Base-by-base conservation (phyloP, 2,329 filamentous ascomycete species). In the Alternaria sp. region DNA sequence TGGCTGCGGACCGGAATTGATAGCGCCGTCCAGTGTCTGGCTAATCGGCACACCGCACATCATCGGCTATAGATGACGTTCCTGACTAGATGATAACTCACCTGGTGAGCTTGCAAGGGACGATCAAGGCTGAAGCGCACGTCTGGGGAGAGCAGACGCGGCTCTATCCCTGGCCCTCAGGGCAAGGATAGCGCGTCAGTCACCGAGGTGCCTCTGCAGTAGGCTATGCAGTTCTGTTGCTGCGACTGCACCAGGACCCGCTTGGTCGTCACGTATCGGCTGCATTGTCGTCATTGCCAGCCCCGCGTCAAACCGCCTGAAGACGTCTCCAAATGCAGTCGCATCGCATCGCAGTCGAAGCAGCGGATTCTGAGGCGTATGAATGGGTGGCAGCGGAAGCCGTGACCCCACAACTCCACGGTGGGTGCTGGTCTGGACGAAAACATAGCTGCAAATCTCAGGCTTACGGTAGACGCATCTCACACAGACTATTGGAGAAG, bases 171-270 rank as follows among this genome's bases (percentile, higher is more conserved):
- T 52, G 56, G 50, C 55, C 46, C 40, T 62, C 56, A 57, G 21
- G 60, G 60, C 67, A 66, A 61, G 65, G 67, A 62, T 69, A 57
- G 44, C 58, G 54, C 57, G 54, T 56, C 50, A 62, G 52, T 57
- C 56, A 65, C 49, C 66, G 58, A 62, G 65, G 56, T 59, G 64
- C 58, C 17, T 60, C 40, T 62, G 66, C 66, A 69, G 63, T 59
- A 62, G 60, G 25, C 44, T 44, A 52, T 54, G 49, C 60, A 49
- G 54, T 65, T 66, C 54, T 63, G 61, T 59, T 52, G 68, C 68
- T 64, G 68, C 70, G 63, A 64, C 64, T 66, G 68, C 69, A 62
- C 54, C 67, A 62, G 57, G 64, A 63, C 62, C 56, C 36, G 60
- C 43, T 63, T 60, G 59, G 52, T 47, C 32, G 60, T 65, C 54